phyloP scores from a whole-genome alignment of 2,329 filamentous ascomycete species.

The Colletotrichum melonis region DNA sequence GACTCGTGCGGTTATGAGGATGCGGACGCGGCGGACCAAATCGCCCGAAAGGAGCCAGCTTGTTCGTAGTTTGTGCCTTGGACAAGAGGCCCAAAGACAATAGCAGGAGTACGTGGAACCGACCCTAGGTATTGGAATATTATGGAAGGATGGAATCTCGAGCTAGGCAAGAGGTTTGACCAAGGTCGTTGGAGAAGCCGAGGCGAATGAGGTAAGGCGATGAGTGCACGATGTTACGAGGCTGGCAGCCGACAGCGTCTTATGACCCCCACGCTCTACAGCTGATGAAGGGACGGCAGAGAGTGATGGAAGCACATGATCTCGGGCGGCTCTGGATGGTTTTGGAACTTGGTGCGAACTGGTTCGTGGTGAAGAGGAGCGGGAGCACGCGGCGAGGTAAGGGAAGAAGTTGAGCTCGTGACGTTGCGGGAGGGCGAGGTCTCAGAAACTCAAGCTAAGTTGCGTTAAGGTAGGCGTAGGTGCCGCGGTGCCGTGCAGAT shows the following conservation, averaged over 20 bases:
- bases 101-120: constrained; percentile 4
- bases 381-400: constrained; percentile 27
- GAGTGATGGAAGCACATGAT: constrained; percentile 33
- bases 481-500: neutral
- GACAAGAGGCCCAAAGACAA: constrained; percentile 25
- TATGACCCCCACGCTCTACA: constrained; percentile 33
- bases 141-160: neutral
- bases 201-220: neutral
- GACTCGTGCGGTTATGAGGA: constrained; percentile 56
- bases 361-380: constrained; percentile 5
- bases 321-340: constrained; percentile 14
- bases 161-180: neutral
- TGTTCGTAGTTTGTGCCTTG: constrained; percentile 39
- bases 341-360: neutral
- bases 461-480: neutral
- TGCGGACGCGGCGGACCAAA: constrained; percentile 51
- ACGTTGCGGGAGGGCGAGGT: constrained; percentile 21
- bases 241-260: constrained; percentile 32
- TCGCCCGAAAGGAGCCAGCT: constrained; percentile 58
- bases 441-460: constrained; percentile 7
- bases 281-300: constrained; percentile 17
- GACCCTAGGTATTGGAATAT: constrained; percentile 13
- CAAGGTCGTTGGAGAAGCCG: neutral
- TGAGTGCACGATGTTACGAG: constrained; percentile 12
- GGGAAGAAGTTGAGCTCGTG: constrained; percentile 19